Evolutionary conservation across 495 filamentous ascomycete species (phyloP).

Genomic region (Neurospora sublineolata): DNA sequence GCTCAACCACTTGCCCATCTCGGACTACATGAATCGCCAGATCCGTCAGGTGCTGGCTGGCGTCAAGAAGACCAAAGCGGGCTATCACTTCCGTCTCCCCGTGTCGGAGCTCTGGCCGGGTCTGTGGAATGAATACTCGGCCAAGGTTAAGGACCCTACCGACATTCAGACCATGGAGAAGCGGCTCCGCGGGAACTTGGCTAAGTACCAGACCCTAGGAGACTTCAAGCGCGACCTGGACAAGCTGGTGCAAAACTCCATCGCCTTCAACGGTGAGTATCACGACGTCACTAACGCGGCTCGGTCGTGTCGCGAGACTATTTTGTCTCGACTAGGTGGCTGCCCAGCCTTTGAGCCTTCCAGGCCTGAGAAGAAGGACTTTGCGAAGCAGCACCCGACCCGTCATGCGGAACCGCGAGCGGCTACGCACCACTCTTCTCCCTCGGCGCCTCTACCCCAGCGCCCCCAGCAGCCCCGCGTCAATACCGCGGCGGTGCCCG

Average conservation of each 20-base stretch:
- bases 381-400: constrained; percentile 36
- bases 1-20: constrained; percentile 26
- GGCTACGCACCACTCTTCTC: constrained; percentile 33
- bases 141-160: constrained; percentile 64
- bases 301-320: constrained; percentile 43
- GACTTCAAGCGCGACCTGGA: constrained; percentile 60
- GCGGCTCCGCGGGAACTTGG: constrained; percentile 58
- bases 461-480: constrained; percentile 15
- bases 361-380: constrained; percentile 44
- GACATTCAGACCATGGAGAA: constrained; percentile 73
- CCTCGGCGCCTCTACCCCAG: constrained; percentile 21
- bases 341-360: constrained; percentile 36
- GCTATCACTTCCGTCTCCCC: constrained; percentile 58
- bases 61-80: constrained; percentile 70
- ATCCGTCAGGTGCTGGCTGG: constrained; percentile 47
- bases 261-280: constrained; percentile 67
- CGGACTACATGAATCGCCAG: constrained; percentile 35
- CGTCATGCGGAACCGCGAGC: constrained; percentile 32
- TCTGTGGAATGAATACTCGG: constrained; percentile 51
- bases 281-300: constrained; percentile 60
- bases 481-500: constrained; percentile 10
- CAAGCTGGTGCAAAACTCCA: constrained; percentile 62
- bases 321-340: constrained; percentile 49
- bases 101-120: constrained; percentile 46
- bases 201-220: constrained; percentile 49